Percentiles rank a stretch among this genome's conserved stretches.
phyloP scores from a whole-genome alignment of 495 filamentous ascomycete species.

The Lasiosphaeris hirsuta region DNA sequence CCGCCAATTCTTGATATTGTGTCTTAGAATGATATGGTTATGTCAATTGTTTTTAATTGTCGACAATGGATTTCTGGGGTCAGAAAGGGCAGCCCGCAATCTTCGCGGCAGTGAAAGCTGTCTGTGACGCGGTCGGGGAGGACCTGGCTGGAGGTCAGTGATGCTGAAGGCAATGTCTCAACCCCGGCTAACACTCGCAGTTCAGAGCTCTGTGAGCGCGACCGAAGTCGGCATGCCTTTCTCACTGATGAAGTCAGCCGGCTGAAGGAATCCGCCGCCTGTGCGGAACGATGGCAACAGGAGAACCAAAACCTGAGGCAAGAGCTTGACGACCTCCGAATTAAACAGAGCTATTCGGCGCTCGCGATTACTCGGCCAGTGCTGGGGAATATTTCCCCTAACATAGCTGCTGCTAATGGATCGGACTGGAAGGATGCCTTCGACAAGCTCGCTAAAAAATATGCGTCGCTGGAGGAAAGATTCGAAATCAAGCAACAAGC shows the following conservation, averaged over 20 bases:
- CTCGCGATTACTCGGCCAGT: slow-evolving; percentile 2
- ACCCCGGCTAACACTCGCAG: neutral
- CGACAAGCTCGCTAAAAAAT: slow-evolving; percentile 25
- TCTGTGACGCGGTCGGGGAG: slow-evolving; percentile 36
- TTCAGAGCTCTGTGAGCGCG: slow-evolving; percentile 22
- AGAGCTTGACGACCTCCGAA: slow-evolving; percentile 32
- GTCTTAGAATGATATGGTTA: neutral
- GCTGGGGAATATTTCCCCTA: slow-evolving; percentile 21
- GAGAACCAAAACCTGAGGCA: slow-evolving; percentile 35
- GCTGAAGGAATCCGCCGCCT: slow-evolving; percentile 25
- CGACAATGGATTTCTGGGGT: slow-evolving; percentile 39
- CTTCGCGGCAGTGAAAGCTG: slow-evolving; percentile 37
- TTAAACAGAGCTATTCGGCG: slow-evolving; percentile 5
- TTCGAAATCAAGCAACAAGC: slow-evolving; percentile 12
- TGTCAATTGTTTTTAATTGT: neutral
- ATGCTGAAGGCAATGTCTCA: neutral
- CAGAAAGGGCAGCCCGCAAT: slow-evolving; percentile 36
- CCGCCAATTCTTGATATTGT: neutral
- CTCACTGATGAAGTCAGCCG: slow-evolving; percentile 28
- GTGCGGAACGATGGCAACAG: slow-evolving; percentile 26
- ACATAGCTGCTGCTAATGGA: slow-evolving; percentile 11
- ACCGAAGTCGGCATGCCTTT: slow-evolving; percentile 13
- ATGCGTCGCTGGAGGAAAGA: slow-evolving; percentile 23
- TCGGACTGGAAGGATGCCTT: slow-evolving; percentile 23
- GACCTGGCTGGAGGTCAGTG: slow-evolving; percentile 37